These are phyloP conservation scores for Amoebophrya sp. DNA, from an alignment of 169 alveolate species.

Conservation along the genomic window DNA sequence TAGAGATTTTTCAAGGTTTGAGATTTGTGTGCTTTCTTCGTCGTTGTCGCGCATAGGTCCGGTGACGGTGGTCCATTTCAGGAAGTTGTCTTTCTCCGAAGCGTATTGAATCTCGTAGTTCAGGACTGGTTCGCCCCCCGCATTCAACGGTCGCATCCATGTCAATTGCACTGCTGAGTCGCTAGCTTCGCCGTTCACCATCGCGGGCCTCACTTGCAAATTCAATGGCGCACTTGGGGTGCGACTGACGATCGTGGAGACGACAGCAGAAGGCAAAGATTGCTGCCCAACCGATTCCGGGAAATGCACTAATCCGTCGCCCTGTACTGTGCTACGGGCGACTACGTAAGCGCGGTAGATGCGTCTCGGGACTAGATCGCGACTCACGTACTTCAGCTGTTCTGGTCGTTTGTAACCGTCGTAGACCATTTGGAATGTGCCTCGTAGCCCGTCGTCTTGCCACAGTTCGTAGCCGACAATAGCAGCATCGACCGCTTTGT, in stretches of 20 bases:
- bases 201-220: conserved; percentile 8
- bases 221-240: background rate
- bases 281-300: background rate
- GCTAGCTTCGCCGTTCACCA: background rate
- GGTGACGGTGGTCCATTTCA: background rate
- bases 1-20: background rate
- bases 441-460: conserved; percentile 30
- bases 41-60: conserved; percentile 19
- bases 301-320: background rate
- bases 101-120: conserved; percentile 21
- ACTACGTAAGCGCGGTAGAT: conserved; percentile 35
- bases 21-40: background rate
- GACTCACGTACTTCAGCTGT: background rate
- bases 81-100: background rate
- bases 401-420: conserved; percentile 30
- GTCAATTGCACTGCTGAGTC: background rate
- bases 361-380: background rate
- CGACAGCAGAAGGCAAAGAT: background rate
- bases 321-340: background rate
- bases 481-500: background rate
- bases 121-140: background rate
- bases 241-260: background rate
- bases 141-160: background rate
- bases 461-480: conserved; percentile 30
- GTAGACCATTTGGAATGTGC: conserved; percentile 24